Evolutionary conservation across 805 yeast genomes (phyloP).

Genomic region (Candida coleopterorum): DNA sequence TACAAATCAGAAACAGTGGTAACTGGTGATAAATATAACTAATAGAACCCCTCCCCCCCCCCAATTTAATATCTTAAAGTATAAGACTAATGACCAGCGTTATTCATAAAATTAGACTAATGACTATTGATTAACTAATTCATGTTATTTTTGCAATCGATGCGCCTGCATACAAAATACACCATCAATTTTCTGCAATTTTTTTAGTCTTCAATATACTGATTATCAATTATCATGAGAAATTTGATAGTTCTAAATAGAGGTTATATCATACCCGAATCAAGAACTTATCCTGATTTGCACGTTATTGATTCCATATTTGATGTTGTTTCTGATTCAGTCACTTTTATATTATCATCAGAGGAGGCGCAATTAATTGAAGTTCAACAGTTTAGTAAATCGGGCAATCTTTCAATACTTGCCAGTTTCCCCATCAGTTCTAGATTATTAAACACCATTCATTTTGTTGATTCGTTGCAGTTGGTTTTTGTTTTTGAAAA

Average conservation of each 20-base stretch:
- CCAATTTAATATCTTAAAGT: too few species aligned
- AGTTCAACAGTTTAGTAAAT: slow-evolving; percentile 70
- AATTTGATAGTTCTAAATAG: slow-evolving; percentile 49
- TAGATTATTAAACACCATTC: slow-evolving; percentile 50
- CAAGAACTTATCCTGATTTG: slow-evolving; percentile 63
- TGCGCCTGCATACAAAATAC: too few species aligned
- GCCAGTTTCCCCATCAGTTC: slow-evolving; percentile 54
- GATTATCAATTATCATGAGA: slow-evolving; percentile 30
- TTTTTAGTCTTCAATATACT: not conserved
- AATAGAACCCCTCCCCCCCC: too few species aligned
- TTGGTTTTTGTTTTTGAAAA: slow-evolving; percentile 60
- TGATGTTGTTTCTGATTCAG: slow-evolving; percentile 69
- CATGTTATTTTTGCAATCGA: too few species aligned
- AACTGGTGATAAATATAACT: too few species aligned
- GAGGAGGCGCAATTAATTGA: slow-evolving; percentile 55
- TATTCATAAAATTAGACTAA: too few species aligned
- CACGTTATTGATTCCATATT: slow-evolving; percentile 52
- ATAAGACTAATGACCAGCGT: too few species aligned
- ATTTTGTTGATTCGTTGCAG: slow-evolving; percentile 66
- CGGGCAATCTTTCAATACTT: slow-evolving; percentile 52
- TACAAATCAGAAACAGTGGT: too few species aligned
- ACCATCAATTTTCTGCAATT: too few species aligned
- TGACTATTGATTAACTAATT: too few species aligned
- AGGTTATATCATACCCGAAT: slow-evolving; percentile 47
- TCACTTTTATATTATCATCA: slow-evolving; percentile 58